Evolutionary conservation across 148 eudicot species (phyloP).

Genomic region (Camellia sinensis): DNA sequence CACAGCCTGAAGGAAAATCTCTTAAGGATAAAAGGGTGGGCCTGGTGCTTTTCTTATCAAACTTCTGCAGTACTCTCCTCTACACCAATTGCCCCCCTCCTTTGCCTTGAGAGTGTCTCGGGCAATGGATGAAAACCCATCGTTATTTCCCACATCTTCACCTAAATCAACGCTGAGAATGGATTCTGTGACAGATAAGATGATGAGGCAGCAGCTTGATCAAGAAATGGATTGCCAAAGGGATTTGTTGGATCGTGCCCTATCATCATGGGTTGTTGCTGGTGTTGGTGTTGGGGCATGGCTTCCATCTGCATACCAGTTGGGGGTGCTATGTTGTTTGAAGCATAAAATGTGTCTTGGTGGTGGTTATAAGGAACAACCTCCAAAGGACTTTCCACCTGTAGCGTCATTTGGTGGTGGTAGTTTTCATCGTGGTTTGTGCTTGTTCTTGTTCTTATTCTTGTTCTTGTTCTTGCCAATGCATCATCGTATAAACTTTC

Average conservation of each 20-base stretch:
- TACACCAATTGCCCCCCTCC: too few species aligned
- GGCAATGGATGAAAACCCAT: too few species aligned
- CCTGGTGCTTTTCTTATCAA: too few species aligned
- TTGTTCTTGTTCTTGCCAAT: not conserved
- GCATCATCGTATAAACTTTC: not conserved
- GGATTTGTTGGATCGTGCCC: slow-evolving; percentile 19
- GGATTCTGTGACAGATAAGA: too few species aligned
- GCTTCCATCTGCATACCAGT: slow-evolving; percentile 11
- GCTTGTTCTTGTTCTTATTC: not conserved
- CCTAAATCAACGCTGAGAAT: too few species aligned
- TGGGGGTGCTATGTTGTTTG: not conserved
- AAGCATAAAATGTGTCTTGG: not conserved
- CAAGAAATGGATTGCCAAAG: slow-evolving; percentile 24
- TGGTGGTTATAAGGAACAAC: not conserved
- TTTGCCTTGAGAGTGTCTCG: too few species aligned
- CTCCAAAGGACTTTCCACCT: slow-evolving; percentile 15
- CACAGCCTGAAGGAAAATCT: too few species aligned
- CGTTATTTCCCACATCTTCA: too few species aligned
- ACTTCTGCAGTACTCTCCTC: too few species aligned
- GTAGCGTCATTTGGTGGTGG: slow-evolving; percentile 9
- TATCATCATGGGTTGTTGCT: slow-evolving; percentile 11
- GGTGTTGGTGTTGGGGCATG: slow-evolving; percentile 7
- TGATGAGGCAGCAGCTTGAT: not conserved
- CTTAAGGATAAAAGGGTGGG: too few species aligned
- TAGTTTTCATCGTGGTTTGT: slow-evolving; percentile 10